A percentile compares a stretch with the other conserved stretches of the same genome.
phyloP scores from a whole-genome alignment of 2,329 filamentous ascomycete genomes.

The Diaporthe vaccinii region DNA sequence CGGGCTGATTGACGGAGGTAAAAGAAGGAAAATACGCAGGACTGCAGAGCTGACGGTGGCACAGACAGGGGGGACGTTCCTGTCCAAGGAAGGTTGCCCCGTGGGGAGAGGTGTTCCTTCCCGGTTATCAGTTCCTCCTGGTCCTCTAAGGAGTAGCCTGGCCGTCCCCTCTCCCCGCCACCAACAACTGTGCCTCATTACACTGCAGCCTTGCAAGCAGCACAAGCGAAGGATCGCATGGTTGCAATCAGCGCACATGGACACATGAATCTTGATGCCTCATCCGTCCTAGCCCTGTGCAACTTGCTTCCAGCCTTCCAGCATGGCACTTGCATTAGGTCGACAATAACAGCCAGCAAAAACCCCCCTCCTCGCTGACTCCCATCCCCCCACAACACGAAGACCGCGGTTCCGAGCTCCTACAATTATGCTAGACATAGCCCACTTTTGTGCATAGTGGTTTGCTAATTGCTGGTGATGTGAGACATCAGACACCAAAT shows the following conservation, averaged over 20 bases:
- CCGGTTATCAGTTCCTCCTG: slow-evolving; percentile 7
- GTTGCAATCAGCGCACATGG: neutral
- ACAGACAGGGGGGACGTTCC: neutral
- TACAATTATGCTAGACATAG: neutral
- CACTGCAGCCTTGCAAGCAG: neutral
- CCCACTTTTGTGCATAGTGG: neutral
- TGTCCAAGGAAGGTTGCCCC: neutral
- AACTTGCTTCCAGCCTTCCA: neutral
- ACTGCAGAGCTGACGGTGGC: slow-evolving; percentile 5
- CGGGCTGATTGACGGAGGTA: neutral
- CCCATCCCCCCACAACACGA: neutral
- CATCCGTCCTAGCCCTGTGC: slow-evolving; percentile 15
- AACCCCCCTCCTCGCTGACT: neutral
- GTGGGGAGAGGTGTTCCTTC: neutral
- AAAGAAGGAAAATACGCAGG: neutral
- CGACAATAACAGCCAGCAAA: neutral
- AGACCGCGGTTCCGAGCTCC: neutral
- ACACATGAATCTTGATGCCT: slow-evolving; percentile 21
- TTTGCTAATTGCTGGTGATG: neutral
- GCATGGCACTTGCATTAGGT: neutral
- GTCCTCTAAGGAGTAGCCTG: neutral
- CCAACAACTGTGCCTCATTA: neutral
- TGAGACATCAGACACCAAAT: neutral
- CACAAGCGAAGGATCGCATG: slow-evolving; percentile 4
- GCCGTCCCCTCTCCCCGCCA: neutral